Evolutionary conservation across 1,284 basidiomycete genomes (phyloP).

Genomic region (Heliocybe sulcata): DNA sequence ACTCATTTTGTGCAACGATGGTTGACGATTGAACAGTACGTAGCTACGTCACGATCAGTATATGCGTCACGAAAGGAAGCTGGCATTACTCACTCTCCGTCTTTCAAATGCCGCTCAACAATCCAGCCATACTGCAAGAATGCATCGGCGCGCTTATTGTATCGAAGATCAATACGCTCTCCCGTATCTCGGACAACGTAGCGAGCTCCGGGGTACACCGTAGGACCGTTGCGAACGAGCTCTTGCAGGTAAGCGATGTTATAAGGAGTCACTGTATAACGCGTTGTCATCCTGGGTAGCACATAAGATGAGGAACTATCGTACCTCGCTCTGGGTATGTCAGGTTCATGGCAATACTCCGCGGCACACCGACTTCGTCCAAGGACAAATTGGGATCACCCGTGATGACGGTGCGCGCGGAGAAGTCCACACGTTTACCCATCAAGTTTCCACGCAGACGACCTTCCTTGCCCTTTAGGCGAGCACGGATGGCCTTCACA

Average conservation of each 20-base stretch:
- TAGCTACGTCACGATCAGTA: conserved; percentile 41
- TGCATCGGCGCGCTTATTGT: conserved; percentile 97
- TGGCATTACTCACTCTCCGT: conserved; percentile 78
- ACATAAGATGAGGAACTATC: conserved; percentile 13
- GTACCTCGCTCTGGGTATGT: conserved; percentile 94
- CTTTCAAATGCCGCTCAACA: conserved; percentile 95
- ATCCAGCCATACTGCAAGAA: conserved; percentile 99
- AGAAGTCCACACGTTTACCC: conserved; percentile 99
- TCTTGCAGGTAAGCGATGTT: conserved; percentile 95
- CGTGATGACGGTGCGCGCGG: conserved; percentile 98
- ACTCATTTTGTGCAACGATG: conserved; percentile 99
- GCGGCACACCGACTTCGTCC: conserved; percentile 98
- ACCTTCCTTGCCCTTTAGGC: conserved; percentile 98
- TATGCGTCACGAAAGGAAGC: not conserved
- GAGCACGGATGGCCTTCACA: conserved; percentile 96
- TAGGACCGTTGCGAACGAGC: conserved; percentile 95
- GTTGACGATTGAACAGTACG: conserved; percentile 97
- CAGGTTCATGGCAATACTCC: conserved; percentile 94
- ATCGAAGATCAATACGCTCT: conserved; percentile 95
- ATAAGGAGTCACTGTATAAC: conserved; percentile 82
- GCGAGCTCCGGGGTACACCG: conserved; percentile 92
- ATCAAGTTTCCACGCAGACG: conserved; percentile 97
- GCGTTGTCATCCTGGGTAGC: conserved; percentile 7
- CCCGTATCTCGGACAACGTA: conserved; percentile 98
- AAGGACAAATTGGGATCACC: conserved; percentile 97